Evolutionary conservation across 768 basidiomycete species (phyloP).

Genomic region (Pleurotus sapidus): DNA sequence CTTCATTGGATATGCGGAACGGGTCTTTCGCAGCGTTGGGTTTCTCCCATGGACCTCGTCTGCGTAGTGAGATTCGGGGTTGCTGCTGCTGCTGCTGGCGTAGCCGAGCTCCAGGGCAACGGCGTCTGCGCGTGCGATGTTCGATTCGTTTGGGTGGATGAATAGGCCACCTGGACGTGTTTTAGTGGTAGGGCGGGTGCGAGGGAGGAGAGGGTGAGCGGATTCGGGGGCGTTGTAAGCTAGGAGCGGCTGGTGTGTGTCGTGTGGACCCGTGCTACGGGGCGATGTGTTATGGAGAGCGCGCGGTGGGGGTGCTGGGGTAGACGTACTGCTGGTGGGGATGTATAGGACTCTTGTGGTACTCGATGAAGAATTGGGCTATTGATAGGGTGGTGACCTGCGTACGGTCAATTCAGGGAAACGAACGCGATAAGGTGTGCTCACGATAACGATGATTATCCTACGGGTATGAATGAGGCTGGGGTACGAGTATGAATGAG

Average conservation of each 20-base stretch:
- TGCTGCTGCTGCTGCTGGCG: conserved; percentile 19
- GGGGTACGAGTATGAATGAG: neutral
- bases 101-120: conserved; percentile 55
- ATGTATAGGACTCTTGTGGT: conserved; percentile 14
- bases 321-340: conserved; percentile 3
- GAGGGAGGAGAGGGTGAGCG: conserved; percentile 14
- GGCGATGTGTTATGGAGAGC: neutral
- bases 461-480: conserved; percentile 21
- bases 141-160: conserved; percentile 62
- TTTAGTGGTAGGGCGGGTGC: conserved; percentile 41
- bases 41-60: conserved; percentile 2
- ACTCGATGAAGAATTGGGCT: conserved; percentile 58
- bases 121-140: conserved; percentile 65
- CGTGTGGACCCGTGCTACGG: neutral
- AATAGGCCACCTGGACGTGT: conserved; percentile 58
- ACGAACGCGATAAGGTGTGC: conserved; percentile 13
- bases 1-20: neutral
- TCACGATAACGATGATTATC: conserved; percentile 48
- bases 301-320: conserved; percentile 15
- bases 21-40: neutral
- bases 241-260: conserved; percentile 12
- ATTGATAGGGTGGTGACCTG: conserved; percentile 56
- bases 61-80: neutral
- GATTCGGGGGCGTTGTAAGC: conserved; percentile 14
- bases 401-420: neutral